Base-by-base conservation (phyloP, 208 protist species). In the Leishmania tarentolae region DNA sequence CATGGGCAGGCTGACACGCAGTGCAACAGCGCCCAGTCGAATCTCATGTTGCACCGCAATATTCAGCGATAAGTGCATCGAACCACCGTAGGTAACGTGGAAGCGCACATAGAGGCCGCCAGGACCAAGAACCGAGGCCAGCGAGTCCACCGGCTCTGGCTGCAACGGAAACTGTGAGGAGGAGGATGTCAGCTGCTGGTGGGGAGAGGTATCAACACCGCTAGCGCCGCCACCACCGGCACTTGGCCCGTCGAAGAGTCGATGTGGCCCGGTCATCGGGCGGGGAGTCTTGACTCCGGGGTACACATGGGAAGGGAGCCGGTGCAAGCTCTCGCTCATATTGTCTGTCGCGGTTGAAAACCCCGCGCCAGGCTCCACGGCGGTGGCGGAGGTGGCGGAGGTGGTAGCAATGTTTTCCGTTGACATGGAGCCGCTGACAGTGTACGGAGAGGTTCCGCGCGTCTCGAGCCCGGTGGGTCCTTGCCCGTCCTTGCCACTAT, bases 21-120 rank as follows among this genome's bases (percentile, higher is more conserved):
- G 61, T 28, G 83, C 53, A 19, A 91, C 76, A 9, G 88, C 76
- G 19, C 88, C 89, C 35, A 94, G 56, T 31, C 68, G 68, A 35
- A 97, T 50, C 19, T 93, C 86, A 78, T 95, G 86, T 63, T 88
- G 89, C 78, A 94, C 80, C 3, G 88, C 84, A 5, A 81, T 86
- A 56, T 83, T 85, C 6, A 93, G 56, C 9, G 88, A 88, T 3
- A 97, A 50, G 31, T 88, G 83, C 84, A 97, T 81, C 31, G 89
- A 74, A 7, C 94, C 94, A 52, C 94, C 94, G 76, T 97, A 97
- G 40, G 94, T 97, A 9, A 95, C 76, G 85, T 97, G 94, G 5
- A 97, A 82, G 46, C 88, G 88, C 3, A 97, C 59, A 76, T 91
- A 89, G 52, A 97, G 81, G 17, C 94, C 94, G 46, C 83, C 81